These are phyloP conservation scores for Triticum timopheevii DNA, from an alignment of 176 grass and related monocot genomes.

Conservation along the genomic window DNA sequence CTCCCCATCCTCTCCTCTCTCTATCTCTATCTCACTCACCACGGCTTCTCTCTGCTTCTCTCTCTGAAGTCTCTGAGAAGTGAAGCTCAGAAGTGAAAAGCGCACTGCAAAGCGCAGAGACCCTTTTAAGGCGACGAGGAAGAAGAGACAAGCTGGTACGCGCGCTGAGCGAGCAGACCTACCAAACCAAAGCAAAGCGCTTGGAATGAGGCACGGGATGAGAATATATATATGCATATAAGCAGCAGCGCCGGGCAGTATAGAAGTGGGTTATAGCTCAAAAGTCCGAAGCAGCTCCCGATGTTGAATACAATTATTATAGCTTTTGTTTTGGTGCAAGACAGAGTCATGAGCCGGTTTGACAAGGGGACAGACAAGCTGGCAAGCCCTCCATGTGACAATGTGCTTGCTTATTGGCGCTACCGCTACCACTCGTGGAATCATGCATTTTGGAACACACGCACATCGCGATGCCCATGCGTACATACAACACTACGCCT, in stretches of 20 bases:
- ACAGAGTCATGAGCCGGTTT: conserved; percentile 14
- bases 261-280: conserved; percentile 9
- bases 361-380: conserved; percentile 34
- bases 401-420: conserved; percentile 38
- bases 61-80: neutral
- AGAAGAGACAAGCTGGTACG: conserved; percentile 34
- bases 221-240: conserved; percentile 14
- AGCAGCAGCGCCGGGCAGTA: neutral
- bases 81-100: neutral
- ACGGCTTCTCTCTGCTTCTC: neutral
- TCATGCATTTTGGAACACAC: conserved; percentile 9
- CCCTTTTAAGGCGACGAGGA: conserved; percentile 20
- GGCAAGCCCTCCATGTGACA: conserved; percentile 55
- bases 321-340: conserved; percentile 15
- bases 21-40: neutral
- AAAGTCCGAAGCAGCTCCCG: conserved; percentile 17
- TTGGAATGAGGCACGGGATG: neutral
- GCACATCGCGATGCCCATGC: conserved; percentile 10
- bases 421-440: conserved; percentile 5
- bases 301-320: neutral
- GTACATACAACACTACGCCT: neutral
- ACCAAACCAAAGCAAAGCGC: neutral
- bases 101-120: neutral
- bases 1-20: conserved; percentile 40
- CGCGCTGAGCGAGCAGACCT: conserved; percentile 34